Conservation (phyloP, 1,284 basidiomycete genomes). For the Porodaedalea pini region DNA sequence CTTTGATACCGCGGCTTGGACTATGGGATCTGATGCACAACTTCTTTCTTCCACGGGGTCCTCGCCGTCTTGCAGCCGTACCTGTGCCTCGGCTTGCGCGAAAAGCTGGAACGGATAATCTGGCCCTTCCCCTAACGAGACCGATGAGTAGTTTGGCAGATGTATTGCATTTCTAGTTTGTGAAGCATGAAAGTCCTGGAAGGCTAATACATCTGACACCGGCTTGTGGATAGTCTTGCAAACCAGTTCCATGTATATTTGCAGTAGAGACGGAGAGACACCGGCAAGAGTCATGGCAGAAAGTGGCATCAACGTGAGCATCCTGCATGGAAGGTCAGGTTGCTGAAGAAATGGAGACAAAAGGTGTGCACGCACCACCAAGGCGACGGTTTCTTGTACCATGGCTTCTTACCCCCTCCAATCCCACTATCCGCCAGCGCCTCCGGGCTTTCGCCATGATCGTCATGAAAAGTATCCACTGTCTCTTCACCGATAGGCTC, state of each 20-base stretch:
- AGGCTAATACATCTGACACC: slow-evolving; percentile 21
- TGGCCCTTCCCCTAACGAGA: background rate
- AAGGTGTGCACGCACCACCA: slow-evolving; percentile 50
- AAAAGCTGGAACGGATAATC: background rate
- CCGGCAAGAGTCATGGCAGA: slow-evolving; percentile 49
- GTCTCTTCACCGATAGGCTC: slow-evolving; percentile 11
- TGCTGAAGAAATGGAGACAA: background rate
- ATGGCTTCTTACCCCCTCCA: slow-evolving; percentile 38
- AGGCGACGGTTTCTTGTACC: slow-evolving; percentile 68
- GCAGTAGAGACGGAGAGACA: slow-evolving; percentile 61
- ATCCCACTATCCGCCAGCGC: background rate
- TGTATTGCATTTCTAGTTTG: background rate
- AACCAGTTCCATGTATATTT: slow-evolving; percentile 57
- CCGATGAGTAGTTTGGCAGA: background rate
- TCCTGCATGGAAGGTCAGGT: slow-evolving; percentile 38
- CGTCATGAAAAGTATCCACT: slow-evolving; percentile 2
- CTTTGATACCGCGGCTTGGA: slow-evolving; percentile 69
- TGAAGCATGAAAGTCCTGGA: background rate
- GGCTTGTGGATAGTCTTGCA: slow-evolving; percentile 53
- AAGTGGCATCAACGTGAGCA: slow-evolving; percentile 50
- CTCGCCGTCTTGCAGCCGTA: background rate
- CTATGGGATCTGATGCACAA: slow-evolving; percentile 70
- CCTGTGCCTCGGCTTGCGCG: background rate
- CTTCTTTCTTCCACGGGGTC: background rate
- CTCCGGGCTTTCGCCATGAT: background rate